Evolutionary conservation across 306 rosid genomes (phyloP).

Genomic region (Pueraria montana): DNA sequence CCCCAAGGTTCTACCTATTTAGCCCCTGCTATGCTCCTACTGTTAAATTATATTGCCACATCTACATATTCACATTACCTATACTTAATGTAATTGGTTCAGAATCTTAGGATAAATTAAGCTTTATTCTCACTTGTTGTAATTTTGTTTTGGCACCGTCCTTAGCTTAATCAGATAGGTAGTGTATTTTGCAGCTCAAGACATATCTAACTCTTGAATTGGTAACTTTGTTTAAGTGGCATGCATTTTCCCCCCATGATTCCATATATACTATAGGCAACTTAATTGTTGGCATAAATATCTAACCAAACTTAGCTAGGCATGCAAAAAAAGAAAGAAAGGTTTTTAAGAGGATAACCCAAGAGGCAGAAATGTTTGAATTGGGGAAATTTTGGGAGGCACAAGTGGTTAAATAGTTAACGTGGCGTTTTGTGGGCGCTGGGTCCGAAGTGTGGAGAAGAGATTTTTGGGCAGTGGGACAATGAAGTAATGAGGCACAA

Average conservation of each 20-base stretch:
- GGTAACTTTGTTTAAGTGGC: neutral
- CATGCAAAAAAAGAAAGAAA: slow-evolving; percentile 12
- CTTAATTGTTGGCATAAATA: neutral
- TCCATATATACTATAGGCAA: slow-evolving; percentile 22
- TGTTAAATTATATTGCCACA: slow-evolving; percentile 43
- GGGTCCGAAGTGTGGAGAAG: slow-evolving; percentile 23
- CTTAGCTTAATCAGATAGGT: slow-evolving; percentile 21
- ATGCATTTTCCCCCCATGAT: neutral
- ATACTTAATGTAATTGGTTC: slow-evolving; percentile 23
- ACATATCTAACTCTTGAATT: neutral
- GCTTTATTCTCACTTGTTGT: slow-evolving; percentile 9
- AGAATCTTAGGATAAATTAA: slow-evolving; percentile 3
- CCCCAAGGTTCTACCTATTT: slow-evolving; percentile 42
- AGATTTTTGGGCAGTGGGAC: slow-evolving; percentile 46
- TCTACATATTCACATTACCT: slow-evolving; percentile 9
- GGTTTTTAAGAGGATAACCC: neutral
- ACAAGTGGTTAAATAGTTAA: slow-evolving; percentile 41
- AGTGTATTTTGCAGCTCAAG: slow-evolving; percentile 15
- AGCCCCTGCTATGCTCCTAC: slow-evolving; percentile 2
- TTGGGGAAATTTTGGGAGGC: slow-evolving; percentile 37
- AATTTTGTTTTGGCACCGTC: neutral
- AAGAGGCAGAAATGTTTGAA: slow-evolving; percentile 26
- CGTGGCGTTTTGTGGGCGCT: slow-evolving; percentile 37
- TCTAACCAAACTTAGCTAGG: slow-evolving; percentile 28
- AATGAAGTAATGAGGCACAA: slow-evolving; percentile 50